phyloP scores from a whole-genome alignment of 1,139 yeast species.

The Pichia sp. region DNA sequence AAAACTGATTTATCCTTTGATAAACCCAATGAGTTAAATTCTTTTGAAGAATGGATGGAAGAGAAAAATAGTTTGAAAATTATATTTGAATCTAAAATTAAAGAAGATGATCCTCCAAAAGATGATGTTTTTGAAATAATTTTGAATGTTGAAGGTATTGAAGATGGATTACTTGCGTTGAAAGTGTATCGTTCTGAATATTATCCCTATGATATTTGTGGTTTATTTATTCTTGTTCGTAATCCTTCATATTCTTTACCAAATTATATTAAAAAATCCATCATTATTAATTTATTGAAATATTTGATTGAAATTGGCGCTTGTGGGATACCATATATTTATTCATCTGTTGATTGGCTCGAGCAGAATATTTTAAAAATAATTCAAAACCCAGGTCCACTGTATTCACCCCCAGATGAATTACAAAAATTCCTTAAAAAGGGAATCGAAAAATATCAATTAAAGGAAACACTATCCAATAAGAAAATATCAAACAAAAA shows the following conservation, averaged over 20 bases:
- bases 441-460: background rate
- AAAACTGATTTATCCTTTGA: background rate
- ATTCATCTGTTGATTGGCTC: slow-evolving; percentile 66
- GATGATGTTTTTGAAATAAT: slow-evolving; percentile 30
- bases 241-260: slow-evolving; percentile 50
- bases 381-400: slow-evolving; percentile 68
- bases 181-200: slow-evolving; percentile 44
- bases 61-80: slow-evolving; percentile 66
- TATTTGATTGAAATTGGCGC: slow-evolving; percentile 38
- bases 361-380: slow-evolving; percentile 53
- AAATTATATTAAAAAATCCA: slow-evolving; percentile 65
- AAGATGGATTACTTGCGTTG: slow-evolving; percentile 36
- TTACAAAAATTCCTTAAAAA: background rate
- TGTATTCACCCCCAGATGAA: slow-evolving; percentile 33
- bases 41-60: slow-evolving; percentile 53
- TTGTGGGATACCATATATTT: slow-evolving; percentile 66
- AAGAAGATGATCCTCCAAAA: slow-evolving; percentile 25
- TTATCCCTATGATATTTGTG: slow-evolving; percentile 60
- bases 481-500: slow-evolving; percentile 14
- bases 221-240: slow-evolving; percentile 50
- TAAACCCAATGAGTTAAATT: slow-evolving; percentile 5
- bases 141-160: slow-evolving; percentile 33
- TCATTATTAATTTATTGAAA: slow-evolving; percentile 42
- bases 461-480: slow-evolving; percentile 10
- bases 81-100: slow-evolving; percentile 40